phyloP scores from a whole-genome alignment of 1,284 basidiomycete species.

The Leccinum angustisporum region DNA sequence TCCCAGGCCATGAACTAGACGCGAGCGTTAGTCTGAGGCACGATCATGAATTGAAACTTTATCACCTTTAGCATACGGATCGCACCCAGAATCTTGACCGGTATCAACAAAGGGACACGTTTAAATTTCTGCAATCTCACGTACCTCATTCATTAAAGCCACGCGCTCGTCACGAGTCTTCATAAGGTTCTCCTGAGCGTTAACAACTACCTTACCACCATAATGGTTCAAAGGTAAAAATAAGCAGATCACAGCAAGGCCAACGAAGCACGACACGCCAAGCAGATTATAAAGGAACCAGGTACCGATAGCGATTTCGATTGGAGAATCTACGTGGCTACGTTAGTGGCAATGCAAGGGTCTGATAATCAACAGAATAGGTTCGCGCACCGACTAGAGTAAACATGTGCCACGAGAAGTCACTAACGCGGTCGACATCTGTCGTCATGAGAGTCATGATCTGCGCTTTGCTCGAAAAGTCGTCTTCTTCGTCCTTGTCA shows the following conservation, averaged over 20 bases:
- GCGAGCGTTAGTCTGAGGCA: conserved; percentile 10
- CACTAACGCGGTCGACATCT: conserved; percentile 86
- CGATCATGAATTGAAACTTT: neutral
- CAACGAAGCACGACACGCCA: conserved; percentile 78
- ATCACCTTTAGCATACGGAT: conserved; percentile 90
- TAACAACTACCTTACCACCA: conserved; percentile 82
- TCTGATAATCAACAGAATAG: conserved; percentile 3
- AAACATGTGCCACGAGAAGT: conserved; percentile 81
- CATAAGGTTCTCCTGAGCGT: conserved; percentile 87
- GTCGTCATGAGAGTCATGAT: conserved; percentile 68
- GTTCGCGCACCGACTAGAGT: conserved; percentile 52
- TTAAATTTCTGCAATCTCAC: conserved; percentile 3
- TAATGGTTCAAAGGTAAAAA: conserved; percentile 89
- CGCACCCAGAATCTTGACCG: conserved; percentile 70
- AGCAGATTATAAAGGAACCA: conserved; percentile 81
- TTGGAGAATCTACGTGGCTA: conserved; percentile 66
- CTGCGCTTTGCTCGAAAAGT: conserved; percentile 87
- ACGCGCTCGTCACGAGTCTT: conserved; percentile 90
- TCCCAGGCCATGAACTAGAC: conserved; percentile 92
- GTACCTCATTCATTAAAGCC: conserved; percentile 86
- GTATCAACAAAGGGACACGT: neutral
- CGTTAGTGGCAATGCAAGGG: conserved; percentile 15
- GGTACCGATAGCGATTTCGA: conserved; percentile 82
- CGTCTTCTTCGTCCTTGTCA: conserved; percentile 57
- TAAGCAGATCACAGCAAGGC: conserved; percentile 78